phyloP scores from a whole-genome alignment of 495 filamentous ascomycete species.

The Barbatosphaeria neglecta region DNA sequence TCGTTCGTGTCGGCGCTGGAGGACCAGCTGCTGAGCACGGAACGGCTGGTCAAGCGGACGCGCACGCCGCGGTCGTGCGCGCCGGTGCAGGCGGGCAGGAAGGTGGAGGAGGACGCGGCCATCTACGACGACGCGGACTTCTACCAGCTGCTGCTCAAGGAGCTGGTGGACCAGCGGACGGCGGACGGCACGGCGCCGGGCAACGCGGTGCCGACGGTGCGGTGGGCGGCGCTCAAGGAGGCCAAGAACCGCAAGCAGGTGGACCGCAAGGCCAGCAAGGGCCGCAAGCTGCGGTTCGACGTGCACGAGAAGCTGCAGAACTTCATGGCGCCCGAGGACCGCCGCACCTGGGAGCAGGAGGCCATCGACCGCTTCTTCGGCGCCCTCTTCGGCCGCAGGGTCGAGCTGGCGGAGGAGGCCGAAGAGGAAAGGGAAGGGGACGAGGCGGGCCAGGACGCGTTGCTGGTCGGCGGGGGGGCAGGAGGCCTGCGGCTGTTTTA shows the following conservation, averaged over 20 bases:
- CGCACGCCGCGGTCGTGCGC: constrained; percentile 60
- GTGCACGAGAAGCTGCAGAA: constrained; percentile 96
- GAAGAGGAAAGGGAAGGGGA: too few species aligned
- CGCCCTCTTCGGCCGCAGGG: constrained; percentile 71
- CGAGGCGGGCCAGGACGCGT: constrained; percentile 37
- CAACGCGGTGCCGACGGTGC: constrained; percentile 30
- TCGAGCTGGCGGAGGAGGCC: constrained; percentile 61
- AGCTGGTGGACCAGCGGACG: constrained; percentile 79
- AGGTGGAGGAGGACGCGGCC: constrained; percentile 35
- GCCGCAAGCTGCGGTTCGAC: constrained; percentile 80
- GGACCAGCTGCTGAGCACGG: constrained; percentile 57
- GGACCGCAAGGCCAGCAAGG: constrained; percentile 91
- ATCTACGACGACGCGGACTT: constrained; percentile 91
- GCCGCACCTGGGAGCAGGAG: constrained; percentile 60
- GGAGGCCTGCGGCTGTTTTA: constrained; percentile 66
- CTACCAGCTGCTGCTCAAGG: constrained; percentile 83
- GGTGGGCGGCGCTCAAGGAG: constrained; percentile 60
- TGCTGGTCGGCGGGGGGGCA: constrained; percentile 42
- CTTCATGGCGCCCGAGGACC: constrained; percentile 91
- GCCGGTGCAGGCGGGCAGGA: constrained; percentile 47
- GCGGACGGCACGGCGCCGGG: constrained; percentile 39
- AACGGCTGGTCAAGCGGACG: constrained; percentile 57
- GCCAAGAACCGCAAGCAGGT: constrained; percentile 72
- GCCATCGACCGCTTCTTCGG: constrained; percentile 83
- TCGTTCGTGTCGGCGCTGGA: constrained; percentile 61